Conservation (phyloP, 257 asterid species). For the Fraxinus pennsylvanica region DNA sequence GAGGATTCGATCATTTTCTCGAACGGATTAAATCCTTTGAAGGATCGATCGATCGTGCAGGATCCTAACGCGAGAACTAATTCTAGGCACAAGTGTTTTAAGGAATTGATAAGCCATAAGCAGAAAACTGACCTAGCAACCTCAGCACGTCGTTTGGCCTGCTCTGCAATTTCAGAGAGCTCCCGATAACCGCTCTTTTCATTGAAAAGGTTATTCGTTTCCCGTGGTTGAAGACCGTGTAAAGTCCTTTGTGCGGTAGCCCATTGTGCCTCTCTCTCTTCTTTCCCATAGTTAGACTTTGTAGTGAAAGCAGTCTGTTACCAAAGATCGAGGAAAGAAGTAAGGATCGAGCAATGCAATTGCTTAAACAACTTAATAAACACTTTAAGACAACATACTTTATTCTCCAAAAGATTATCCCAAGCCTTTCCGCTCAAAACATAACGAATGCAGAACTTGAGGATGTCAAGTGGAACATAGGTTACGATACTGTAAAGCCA, state of each 20-base stretch:
- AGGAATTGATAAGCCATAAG: neutral
- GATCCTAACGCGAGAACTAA: neutral
- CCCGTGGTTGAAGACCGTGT: slow-evolving; percentile 90
- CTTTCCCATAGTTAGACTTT: slow-evolving; percentile 85
- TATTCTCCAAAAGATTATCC: slow-evolving; percentile 76
- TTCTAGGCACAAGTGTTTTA: neutral
- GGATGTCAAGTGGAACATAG: slow-evolving; percentile 73
- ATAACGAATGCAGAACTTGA: slow-evolving; percentile 79
- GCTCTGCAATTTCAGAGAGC: slow-evolving; percentile 89
- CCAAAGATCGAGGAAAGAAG: neutral
- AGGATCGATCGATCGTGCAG: too few species aligned
- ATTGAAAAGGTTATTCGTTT: slow-evolving; percentile 49
- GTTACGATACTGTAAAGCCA: slow-evolving; percentile 75
- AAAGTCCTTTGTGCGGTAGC: slow-evolving; percentile 91
- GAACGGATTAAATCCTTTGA: too few species aligned
- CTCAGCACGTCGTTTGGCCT: slow-evolving; percentile 90
- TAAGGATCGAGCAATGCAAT: neutral
- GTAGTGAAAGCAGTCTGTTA: slow-evolving; percentile 87
- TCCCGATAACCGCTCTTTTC: slow-evolving; percentile 85
- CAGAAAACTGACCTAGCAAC: slow-evolving; percentile 65
- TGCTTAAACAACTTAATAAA: neutral
- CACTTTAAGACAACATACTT: slow-evolving; percentile 39
- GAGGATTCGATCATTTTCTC: neutral
- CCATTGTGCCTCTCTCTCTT: slow-evolving; percentile 97
- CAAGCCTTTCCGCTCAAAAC: slow-evolving; percentile 88